These are phyloP conservation scores for Polyrhizophydium stewartii DNA, from an alignment of 371 early-diverging fungal species.

Conservation along the genomic window DNA sequence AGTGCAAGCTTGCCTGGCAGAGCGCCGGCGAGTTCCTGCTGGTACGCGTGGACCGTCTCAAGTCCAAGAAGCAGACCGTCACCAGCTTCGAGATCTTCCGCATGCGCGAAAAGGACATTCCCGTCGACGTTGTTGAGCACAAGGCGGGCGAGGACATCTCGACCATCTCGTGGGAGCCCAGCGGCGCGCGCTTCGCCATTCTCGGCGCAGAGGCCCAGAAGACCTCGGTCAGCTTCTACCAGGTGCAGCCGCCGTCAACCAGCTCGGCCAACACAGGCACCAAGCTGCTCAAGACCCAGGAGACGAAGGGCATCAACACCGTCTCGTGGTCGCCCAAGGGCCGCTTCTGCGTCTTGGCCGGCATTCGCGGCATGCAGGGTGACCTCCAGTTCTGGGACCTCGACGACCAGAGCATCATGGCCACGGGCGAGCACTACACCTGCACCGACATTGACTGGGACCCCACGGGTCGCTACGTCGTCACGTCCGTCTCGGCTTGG, in stretches of 20 bases:
- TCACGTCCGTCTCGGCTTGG: conserved; percentile 86
- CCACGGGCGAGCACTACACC: conserved; percentile 83
- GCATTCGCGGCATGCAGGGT: conserved; percentile 73
- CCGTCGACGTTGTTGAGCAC: conserved; percentile 92
- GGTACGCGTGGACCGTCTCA: conserved; percentile 89
- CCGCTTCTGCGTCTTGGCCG: conserved; percentile 86
- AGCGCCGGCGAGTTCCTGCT: conserved; percentile 83
- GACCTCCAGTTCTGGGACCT: conserved; percentile 93
- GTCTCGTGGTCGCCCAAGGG: conserved; percentile 96
- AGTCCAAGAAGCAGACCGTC: conserved; percentile 87
- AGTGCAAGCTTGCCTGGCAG: conserved; percentile 91
- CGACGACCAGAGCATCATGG: conserved; percentile 74
- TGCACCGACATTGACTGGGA: conserved; percentile 97
- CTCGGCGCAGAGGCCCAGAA: conserved; percentile 72
- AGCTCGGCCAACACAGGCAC: conserved; percentile 15
- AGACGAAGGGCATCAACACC: conserved; percentile 70
- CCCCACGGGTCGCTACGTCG: conserved; percentile 93
- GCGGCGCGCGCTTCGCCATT: conserved; percentile 80
- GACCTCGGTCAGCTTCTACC: conserved; percentile 80
- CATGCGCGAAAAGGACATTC: conserved; percentile 84
- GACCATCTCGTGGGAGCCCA: conserved; percentile 90
- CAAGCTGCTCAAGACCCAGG: conserved; percentile 37
- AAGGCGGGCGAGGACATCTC: conserved; percentile 56
- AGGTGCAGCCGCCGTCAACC: conserved; percentile 39
- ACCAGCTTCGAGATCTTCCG: conserved; percentile 94